phyloP scores from a whole-genome alignment of 2,329 filamentous ascomycete species.

The Waltergamsia citrina region DNA sequence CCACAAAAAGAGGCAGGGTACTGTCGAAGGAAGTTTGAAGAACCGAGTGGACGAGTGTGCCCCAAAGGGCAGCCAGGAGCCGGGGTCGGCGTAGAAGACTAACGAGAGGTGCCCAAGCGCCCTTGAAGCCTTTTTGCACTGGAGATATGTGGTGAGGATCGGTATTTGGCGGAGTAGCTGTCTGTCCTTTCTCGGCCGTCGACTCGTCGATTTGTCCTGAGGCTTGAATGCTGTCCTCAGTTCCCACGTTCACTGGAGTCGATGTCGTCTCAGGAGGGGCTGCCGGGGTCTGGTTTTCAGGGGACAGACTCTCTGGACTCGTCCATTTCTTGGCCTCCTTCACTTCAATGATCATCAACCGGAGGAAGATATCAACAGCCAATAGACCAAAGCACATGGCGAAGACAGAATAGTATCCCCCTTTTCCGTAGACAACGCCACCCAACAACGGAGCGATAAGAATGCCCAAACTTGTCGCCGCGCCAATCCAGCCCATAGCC shows the following conservation, averaged over 20 bases:
- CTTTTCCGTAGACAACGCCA: constrained; percentile 20
- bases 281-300: background rate
- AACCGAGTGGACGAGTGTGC: constrained; percentile 20
- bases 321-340: constrained; percentile 19
- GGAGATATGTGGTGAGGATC: too few species aligned
- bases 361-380: constrained; percentile 19
- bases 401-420: constrained; percentile 23
- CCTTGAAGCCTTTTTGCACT: background rate
- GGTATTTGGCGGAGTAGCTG: too few species aligned
- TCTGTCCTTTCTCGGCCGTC: too few species aligned
- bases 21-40: constrained; percentile 22
- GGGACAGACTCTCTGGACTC: background rate
- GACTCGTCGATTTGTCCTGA: too few species aligned
- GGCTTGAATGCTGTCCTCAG: too few species aligned
- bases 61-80: constrained; percentile 21
- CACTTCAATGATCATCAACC: constrained; percentile 20
- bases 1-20: constrained; percentile 20
- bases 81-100: constrained; percentile 18
- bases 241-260: too few species aligned
- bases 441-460: constrained; percentile 20
- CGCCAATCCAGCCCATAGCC: constrained; percentile 22
- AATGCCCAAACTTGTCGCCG: constrained; percentile 20
- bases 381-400: constrained; percentile 24
- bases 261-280: too few species aligned
- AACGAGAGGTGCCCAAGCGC: constrained; percentile 12